Percentiles rank a stretch among this genome's conserved stretches.
Conservation (phyloP, 306 rosid species). For the Glycine soja region DNA sequence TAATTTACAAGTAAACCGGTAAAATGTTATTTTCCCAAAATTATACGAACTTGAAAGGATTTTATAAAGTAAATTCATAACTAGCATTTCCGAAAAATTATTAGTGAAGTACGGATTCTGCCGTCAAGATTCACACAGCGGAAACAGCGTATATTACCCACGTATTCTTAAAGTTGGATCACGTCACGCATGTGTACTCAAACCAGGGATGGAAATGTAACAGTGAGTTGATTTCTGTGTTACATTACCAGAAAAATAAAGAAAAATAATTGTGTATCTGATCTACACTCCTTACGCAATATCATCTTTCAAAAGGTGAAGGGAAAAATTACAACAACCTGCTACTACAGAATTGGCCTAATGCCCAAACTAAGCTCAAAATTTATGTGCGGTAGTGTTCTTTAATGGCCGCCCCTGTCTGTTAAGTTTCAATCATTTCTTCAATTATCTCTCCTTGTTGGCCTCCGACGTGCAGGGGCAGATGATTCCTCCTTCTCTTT, state of each 20-base stretch:
- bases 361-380: constrained; percentile 52
- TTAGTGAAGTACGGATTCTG: neutral
- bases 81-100: neutral
- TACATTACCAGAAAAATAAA: neutral
- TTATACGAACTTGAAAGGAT: no score
- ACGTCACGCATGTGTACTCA: neutral
- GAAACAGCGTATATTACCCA: neutral
- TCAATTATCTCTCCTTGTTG: constrained; percentile 71
- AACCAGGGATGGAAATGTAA: neutral
- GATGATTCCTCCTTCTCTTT: constrained; percentile 55
- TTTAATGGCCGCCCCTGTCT: constrained; percentile 44
- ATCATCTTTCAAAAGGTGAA: constrained; percentile 25
- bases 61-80: neutral
- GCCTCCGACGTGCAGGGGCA: constrained; percentile 70
- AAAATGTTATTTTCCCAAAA: no score
- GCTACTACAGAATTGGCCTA: constrained; percentile 45
- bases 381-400: constrained; percentile 47
- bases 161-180: neutral
- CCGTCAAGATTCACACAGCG: neutral
- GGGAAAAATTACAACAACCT: neutral
- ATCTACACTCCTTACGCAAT: constrained; percentile 50
- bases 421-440: constrained; percentile 38
- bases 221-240: neutral
- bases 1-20: no score
- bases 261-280: constrained; percentile 6